A percentile compares a stretch with the other conserved stretches of the same genome.
phyloP scores from a whole-genome alignment of 2,329 filamentous ascomycete genomes.

The Fusarium sambucinum region DNA sequence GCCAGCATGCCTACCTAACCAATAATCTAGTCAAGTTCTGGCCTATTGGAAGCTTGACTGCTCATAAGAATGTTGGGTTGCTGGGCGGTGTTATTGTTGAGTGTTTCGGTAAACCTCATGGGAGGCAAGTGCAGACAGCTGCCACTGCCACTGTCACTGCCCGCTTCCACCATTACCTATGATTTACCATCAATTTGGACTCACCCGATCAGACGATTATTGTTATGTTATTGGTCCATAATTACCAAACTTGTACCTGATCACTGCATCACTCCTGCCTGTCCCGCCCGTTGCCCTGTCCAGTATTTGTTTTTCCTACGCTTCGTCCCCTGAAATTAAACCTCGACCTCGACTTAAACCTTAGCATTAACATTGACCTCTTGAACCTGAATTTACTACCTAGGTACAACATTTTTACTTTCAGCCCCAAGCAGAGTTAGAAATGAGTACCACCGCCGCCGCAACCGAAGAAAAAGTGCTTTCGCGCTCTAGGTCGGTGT shows the following conservation, averaged over 20 bases:
- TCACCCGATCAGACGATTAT: background rate
- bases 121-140: background rate
- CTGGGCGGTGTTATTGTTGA: background rate
- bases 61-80: background rate
- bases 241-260: background rate
- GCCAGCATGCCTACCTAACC: background rate
- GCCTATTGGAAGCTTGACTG: background rate
- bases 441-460: slow-evolving; percentile 6
- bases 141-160: background rate
- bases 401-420: background rate
- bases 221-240: background rate
- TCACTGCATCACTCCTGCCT: background rate
- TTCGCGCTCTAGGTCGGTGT: background rate
- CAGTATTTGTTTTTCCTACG: background rate
- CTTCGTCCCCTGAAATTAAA: background rate
- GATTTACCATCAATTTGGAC: background rate
- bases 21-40: background rate
- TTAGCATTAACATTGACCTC: background rate
- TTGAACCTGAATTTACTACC: background rate
- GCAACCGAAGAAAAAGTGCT: background rate
- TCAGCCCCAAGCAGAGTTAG: background rate
- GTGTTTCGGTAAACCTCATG: background rate
- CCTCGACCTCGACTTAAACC: background rate
- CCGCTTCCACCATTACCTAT: background rate
- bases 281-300: background rate